Base-by-base conservation (phyloP, 2,329 filamentous ascomycete species). In the Apiospora rasikravindrae region DNA sequence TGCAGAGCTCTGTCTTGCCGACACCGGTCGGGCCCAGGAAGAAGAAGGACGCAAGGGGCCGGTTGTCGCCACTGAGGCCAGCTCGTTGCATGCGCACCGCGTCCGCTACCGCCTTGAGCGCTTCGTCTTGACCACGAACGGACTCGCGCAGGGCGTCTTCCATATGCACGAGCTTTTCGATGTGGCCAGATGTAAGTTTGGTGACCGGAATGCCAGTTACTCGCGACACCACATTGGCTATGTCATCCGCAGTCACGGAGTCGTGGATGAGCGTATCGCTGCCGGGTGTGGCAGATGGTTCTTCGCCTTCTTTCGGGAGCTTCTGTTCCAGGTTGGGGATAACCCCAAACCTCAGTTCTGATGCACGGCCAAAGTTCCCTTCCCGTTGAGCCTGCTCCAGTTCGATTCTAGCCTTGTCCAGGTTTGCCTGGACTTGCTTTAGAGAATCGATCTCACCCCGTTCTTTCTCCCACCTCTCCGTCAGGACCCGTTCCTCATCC, bases 1-100 rank as follows among this genome's bases (percentile, higher is more conserved):
- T 98, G 87, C 95, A 98, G 0, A 98, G 90, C 80, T 98, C 95
- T 3, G 96, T 99, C 86, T 98, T 99, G 72, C 96, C 96, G 24
- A 98, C 96, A 79, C 96, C 96, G 0, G 96, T 98, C 6, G 96
- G 96, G 0, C 96, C 96, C 4, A 98, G 88, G 88, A 98, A 98
- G 92, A 98, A 98, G 85, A 98, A 98, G 0, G 93, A 97, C 0
- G 96, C 96, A 7, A 98, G 87, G 0, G 96, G 96, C 0, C 95
- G 89, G 81, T 98, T 97, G 78, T 98, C 94, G 45, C 95, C 95
- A 73, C 93, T 97, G 11, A 98, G 86, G 0, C 96, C 96, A 11
- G 96, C 96, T 75, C 96, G 90, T 82, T 98, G 96, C 86, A 98
- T 93, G 26, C 96, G 91, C 11, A 99, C 96, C 0, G 96, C 96